Percentiles rank a stretch among this genome's conserved stretches.
phyloP scores from a whole-genome alignment of 345 rosid genomes.

The Balakata baccata region DNA sequence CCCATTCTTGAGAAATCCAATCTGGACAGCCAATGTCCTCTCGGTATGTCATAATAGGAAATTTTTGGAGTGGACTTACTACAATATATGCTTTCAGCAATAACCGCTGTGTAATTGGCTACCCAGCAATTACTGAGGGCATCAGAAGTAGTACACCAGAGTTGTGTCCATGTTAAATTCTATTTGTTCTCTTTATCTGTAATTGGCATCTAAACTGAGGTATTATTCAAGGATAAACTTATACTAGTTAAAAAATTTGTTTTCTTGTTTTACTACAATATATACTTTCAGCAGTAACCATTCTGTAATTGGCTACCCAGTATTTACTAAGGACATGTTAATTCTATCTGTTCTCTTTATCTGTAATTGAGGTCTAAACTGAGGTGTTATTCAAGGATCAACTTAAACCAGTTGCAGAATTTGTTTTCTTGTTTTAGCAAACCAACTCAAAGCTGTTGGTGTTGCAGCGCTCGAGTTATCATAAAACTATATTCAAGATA shows the following conservation, averaged over 20 bases:
- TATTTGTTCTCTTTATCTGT: background rate
- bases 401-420: background rate
- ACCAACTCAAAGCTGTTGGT: background rate
- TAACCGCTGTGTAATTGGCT: background rate
- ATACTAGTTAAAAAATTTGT: background rate
- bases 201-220: background rate
- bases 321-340: no score
- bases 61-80: no score
- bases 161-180: background rate
- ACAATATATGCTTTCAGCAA: no score
- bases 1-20: background rate
- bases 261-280: conserved; percentile 1
- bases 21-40: background rate
- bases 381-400: background rate
- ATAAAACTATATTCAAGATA: background rate
- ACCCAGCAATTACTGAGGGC: background rate
- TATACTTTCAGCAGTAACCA: no score
- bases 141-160: background rate
- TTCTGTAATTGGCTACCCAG: no score
- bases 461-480: background rate
- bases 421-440: background rate
- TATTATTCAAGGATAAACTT: background rate
- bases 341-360: background rate
- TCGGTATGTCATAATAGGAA: background rate
- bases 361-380: background rate